phyloP scores from a whole-genome alignment of 1,284 basidiomycete species.

The Fomes fomentarius region DNA sequence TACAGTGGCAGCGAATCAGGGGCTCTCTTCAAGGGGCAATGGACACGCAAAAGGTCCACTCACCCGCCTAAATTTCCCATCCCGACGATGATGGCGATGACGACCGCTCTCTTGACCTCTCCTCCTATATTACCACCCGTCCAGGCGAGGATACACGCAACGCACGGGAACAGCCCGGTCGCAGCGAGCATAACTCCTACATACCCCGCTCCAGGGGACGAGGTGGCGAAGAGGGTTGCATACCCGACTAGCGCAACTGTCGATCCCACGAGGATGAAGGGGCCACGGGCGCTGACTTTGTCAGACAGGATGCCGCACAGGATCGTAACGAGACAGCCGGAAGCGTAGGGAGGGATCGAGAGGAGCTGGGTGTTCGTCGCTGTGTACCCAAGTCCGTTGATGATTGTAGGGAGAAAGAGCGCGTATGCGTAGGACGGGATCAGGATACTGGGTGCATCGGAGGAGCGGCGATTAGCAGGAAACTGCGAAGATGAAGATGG shows the following conservation, averaged over 20 bases:
- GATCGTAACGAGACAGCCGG: slow-evolving; percentile 18
- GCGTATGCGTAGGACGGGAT: slow-evolving; percentile 20
- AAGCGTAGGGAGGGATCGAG: slow-evolving; percentile 25
- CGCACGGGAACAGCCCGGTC: slow-evolving; percentile 63
- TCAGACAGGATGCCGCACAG: slow-evolving; percentile 11
- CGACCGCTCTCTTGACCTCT: slow-evolving; percentile 69
- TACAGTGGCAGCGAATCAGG: background rate
- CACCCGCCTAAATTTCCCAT: slow-evolving; percentile 63
- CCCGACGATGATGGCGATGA: slow-evolving; percentile 66
- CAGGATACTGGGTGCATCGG: slow-evolving; percentile 38
- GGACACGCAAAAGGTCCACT: background rate
- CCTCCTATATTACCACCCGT: slow-evolving; percentile 69
- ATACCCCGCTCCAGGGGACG: slow-evolving; percentile 58
- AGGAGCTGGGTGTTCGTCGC: slow-evolving; percentile 30
- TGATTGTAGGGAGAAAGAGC: slow-evolving; percentile 34
- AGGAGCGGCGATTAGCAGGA: background rate
- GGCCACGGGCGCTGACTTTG: slow-evolving; percentile 38
- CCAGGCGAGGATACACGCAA: slow-evolving; percentile 62
- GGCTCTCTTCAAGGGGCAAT: too few relatives aligned
- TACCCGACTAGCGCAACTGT: slow-evolving; percentile 63
- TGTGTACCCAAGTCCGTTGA: slow-evolving; percentile 34
- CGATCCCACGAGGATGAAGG: slow-evolving; percentile 59
- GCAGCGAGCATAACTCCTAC: slow-evolving; percentile 62
- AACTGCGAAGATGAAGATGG: background rate
- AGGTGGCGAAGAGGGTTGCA: slow-evolving; percentile 54